A percentile compares a stretch with the other conserved stretches of the same genome.
Conservation (phyloP, 345 rosid genomes). For the Corymbia maculata region DNA sequence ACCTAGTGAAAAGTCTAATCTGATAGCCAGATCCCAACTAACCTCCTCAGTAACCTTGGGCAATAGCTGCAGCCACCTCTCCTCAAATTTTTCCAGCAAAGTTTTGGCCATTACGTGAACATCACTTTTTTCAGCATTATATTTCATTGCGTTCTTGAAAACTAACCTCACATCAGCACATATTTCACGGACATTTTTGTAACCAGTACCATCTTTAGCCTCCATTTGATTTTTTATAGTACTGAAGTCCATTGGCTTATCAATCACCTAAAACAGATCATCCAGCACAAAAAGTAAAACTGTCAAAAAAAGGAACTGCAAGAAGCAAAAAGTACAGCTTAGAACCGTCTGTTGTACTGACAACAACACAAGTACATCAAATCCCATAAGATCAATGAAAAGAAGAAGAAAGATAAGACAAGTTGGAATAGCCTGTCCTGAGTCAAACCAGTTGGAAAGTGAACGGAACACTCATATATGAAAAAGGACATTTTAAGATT, state of each 20-base stretch:
- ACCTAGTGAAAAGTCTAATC: not conserved
- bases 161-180: conserved; percentile 75
- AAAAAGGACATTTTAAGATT: not conserved
- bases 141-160: conserved; percentile 93
- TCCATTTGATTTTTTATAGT: conserved; percentile 86
- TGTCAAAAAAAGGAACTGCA: not conserved
- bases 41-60: conserved; percentile 89
- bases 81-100: conserved; percentile 75
- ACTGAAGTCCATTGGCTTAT: conserved; percentile 93
- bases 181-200: conserved; percentile 71
- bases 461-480: not conserved
- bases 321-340: not conserved
- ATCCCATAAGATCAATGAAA: not conserved
- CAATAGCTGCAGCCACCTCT: conserved; percentile 70
- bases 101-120: conserved; percentile 81
- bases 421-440: not conserved
- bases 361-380: not conserved
- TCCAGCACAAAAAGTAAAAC: not conserved
- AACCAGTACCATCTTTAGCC: conserved; percentile 74
- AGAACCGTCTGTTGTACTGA: not conserved
- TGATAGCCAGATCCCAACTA: not conserved
- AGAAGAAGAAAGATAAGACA: not conserved
- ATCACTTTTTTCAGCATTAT: conserved; percentile 64
- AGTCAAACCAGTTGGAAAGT: not conserved
- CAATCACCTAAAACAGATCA: conserved; percentile 34